These are phyloP conservation scores for Leishmania mexicana DNA, from an alignment of 208 protist species.

Conservation along the genomic window DNA sequence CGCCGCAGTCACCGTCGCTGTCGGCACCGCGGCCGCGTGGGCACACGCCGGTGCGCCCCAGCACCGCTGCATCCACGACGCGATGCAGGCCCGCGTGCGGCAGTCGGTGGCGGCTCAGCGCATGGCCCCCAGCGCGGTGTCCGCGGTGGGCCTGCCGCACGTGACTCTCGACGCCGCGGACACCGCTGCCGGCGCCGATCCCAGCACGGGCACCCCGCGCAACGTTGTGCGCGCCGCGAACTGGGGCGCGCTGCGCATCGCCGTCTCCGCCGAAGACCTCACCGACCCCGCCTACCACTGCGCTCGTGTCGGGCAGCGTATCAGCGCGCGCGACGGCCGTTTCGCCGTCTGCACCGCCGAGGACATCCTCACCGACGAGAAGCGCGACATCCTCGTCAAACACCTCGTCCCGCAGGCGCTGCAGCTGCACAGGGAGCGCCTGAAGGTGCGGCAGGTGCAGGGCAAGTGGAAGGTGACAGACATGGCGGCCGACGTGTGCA, in stretches of 20 bases:
- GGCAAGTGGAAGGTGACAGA: slow-evolving; percentile 14
- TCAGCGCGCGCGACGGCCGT: slow-evolving; percentile 20
- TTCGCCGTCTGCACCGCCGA: slow-evolving; percentile 24
- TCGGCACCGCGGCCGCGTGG: background rate
- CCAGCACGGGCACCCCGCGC: slow-evolving; percentile 24
- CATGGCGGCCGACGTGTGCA: background rate
- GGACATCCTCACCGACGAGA: slow-evolving; percentile 44
- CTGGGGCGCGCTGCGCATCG: slow-evolving; percentile 51
- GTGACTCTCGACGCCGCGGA: background rate
- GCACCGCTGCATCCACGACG: slow-evolving; percentile 23
- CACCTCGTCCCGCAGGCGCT: slow-evolving; percentile 50
- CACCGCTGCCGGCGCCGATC: background rate
- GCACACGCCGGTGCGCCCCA: slow-evolving; percentile 13
- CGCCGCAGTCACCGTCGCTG: background rate
- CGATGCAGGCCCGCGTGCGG: slow-evolving; percentile 27
- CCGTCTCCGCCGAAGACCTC: slow-evolving; percentile 35
- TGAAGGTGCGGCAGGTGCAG: slow-evolving; percentile 41
- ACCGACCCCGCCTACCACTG: slow-evolving; percentile 43
- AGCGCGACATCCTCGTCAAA: slow-evolving; percentile 31
- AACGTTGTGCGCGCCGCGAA: background rate
- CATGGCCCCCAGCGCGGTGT: slow-evolving; percentile 2
- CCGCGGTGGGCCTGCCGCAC: slow-evolving; percentile 7
- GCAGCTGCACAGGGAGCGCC: slow-evolving; percentile 43
- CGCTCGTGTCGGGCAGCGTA: slow-evolving; percentile 19
- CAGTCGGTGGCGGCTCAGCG: background rate